Conservation (phyloP, 352 stramenopile species). For the Globisporangium paroecandrum region DNA sequence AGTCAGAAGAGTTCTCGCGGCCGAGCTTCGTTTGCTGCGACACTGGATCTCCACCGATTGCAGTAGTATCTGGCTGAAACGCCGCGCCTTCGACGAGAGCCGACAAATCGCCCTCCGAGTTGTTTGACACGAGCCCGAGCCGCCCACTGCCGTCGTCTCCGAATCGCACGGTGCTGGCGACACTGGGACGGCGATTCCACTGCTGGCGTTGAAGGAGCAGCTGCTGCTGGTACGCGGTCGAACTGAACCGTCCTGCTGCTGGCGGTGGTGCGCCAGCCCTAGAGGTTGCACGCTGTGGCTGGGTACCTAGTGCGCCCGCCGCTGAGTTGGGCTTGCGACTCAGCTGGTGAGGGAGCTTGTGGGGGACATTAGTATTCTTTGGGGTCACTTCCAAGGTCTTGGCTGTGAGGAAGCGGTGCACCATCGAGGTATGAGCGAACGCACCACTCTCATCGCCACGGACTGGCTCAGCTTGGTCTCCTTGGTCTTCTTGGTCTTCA, state of each 20-base stretch:
- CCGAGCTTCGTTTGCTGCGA: neutral
- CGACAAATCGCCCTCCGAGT: neutral
- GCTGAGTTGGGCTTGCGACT: constrained; percentile 13
- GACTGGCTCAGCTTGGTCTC: neutral
- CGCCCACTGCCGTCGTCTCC: neutral
- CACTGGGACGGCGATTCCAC: constrained; percentile 20
- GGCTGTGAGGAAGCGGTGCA: constrained; percentile 17
- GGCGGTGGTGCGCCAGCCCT: neutral
- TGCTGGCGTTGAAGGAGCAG: constrained; percentile 17
- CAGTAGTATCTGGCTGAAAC: constrained; percentile 1
- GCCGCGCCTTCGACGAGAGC: neutral
- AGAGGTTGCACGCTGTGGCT: neutral
- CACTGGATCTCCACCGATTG: neutral
- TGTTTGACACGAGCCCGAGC: neutral
- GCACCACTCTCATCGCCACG: neutral
- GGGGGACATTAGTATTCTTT: neutral
- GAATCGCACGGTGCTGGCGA: constrained; percentile 28
- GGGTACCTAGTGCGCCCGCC: constrained; percentile 1
- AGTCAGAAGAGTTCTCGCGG: neutral
- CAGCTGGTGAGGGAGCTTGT: neutral
- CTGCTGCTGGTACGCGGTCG: constrained; percentile 15
- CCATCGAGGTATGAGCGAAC: constrained; percentile 8
- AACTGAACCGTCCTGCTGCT: neutral
- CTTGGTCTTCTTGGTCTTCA: neutral
- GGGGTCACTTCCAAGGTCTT: constrained; percentile 5